Base-by-base conservation (phyloP, 106 monocot species). In the Allium cepa region DNA sequence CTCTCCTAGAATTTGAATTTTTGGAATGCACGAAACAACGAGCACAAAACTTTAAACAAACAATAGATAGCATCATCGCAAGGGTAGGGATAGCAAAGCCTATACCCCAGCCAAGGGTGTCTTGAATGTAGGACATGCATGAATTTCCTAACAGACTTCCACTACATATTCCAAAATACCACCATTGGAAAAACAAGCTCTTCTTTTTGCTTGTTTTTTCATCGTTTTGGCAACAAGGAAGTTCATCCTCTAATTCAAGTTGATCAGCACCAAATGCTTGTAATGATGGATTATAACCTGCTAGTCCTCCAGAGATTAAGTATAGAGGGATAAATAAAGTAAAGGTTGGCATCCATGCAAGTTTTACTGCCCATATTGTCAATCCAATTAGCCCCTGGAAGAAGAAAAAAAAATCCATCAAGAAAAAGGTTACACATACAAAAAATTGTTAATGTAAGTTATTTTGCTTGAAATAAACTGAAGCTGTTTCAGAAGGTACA, bases 231-330 rank as follows among this genome's bases (percentile, higher is more conserved):
- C 60, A 17, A 27, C 63, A 47, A n/a, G 17, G 17, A 7, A 55
- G 22, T 15, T 75, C 75, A 7, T 85, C 87, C 0, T 81, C 87
- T 3, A 78, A 55, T 50, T 81, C 76, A 53, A 92, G 51, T 60
- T 97, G 97, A 57, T 97, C 97, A 0, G 92, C 97, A 46, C 92
- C 97, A 27, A 97, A 97, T n/a, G 97, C 97, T 87, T 97, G 97
- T 46, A 97, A 47, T 7, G 97, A 84, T 51, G 97, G 88, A 62
- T 92, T 97, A 78, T 97, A 92, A 13, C 92, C 89, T 11, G 86
- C 89, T 64, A 87, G 97, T 14, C 88, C 92, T 8, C 85, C 45
- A 12, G 97, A 97, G 50, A 97, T 92, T 55, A 97, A 67, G 75
- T 92, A 97, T 56, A 97, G 97, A 7, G 97, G 84, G 12, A 97